Base-by-base conservation (phyloP, 1,284 basidiomycete genomes). In the Schizophyllum amplum region DNA sequence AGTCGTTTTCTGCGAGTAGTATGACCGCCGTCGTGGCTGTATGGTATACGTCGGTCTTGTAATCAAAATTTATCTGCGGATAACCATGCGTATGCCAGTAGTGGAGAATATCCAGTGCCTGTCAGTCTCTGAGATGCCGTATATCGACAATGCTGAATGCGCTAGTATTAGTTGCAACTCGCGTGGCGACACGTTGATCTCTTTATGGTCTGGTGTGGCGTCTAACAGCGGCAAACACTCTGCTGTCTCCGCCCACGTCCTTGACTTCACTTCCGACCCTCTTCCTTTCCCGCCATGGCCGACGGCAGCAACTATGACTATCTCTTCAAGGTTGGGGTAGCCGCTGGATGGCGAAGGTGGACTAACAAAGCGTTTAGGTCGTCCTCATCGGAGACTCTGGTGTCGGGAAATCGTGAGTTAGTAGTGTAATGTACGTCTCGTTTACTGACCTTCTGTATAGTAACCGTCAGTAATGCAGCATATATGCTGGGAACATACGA, bases 341-440 rank as follows among this genome's bases (percentile, higher is more conserved):
- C 47, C n/a, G 42, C 42, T 11, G n/a, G n/a, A n/a, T 50, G 48
- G 48, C 24, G 21, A 21, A 24, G 4, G 48, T 9, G 48, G 48
- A 21, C 22, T 53, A 49, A 55, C 46, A 27, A 25, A 24, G 52
- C 52, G 54, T 33, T 24, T 60, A 96, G 92, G 91, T 96, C 65
- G 95, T 98, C 64, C 85, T 98, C 65, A 98, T 98, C 79, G 96
- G 97, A 70, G 96, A 99, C 76, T 97, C 94, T 64, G 97, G 96
- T 66, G 96, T 98, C 71, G 96, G 96, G 72, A 99, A 99, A 84
- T 98, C 87, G 87, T 90, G 75, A 69, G 87, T 85, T 65, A n/a
- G n/a, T n/a, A n/a, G 65, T 63, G 55, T 53, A 53, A 55, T 22
- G 25, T 54, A 60, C 59, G 54, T 52, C 21, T 51, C 50, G n/a